Percentiles rank a stretch among this genome's conserved stretches.
Evolutionary conservation across 2,329 filamentous ascomycete genomes (phyloP).

Genomic region (Sordariomycetes sp.): DNA sequence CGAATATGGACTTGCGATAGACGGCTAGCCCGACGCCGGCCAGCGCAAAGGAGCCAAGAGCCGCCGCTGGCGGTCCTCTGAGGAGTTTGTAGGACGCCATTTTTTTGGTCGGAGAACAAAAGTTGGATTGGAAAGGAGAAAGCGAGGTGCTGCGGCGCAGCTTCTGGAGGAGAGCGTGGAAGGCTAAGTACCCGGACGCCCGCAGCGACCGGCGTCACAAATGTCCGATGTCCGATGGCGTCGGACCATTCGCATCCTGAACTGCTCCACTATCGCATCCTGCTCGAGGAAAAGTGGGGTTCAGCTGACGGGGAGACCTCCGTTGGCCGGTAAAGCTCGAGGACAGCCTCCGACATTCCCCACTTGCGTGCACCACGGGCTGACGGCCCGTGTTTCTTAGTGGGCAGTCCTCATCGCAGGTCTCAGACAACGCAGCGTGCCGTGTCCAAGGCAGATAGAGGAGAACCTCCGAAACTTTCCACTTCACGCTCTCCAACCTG

Average conservation of each 20-base stretch:
- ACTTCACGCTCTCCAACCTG: no score
- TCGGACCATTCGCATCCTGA: background rate
- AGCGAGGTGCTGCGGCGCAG: background rate
- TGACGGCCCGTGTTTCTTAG: no score
- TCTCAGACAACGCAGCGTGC: no score
- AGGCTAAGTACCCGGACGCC: background rate
- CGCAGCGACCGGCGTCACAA: background rate
- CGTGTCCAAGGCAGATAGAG: no score
- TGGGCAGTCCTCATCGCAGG: no score
- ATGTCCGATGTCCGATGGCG: background rate
- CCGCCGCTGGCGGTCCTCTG: background rate
- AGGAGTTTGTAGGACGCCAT: background rate
- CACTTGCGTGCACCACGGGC: no score
- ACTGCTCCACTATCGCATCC: no score
- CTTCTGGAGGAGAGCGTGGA: background rate
- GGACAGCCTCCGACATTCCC: no score
- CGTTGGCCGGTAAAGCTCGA: no score
- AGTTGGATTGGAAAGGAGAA: background rate
- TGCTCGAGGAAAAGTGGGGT: no score
- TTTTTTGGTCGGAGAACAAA: background rate
- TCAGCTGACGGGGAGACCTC: no score
- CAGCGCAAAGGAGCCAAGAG: background rate
- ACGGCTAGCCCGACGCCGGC: background rate
- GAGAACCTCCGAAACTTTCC: no score
- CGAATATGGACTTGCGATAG: background rate